Evolutionary conservation across 2,329 filamentous ascomycete species (phyloP).

Genomic region (Fusarium subglutinans): DNA sequence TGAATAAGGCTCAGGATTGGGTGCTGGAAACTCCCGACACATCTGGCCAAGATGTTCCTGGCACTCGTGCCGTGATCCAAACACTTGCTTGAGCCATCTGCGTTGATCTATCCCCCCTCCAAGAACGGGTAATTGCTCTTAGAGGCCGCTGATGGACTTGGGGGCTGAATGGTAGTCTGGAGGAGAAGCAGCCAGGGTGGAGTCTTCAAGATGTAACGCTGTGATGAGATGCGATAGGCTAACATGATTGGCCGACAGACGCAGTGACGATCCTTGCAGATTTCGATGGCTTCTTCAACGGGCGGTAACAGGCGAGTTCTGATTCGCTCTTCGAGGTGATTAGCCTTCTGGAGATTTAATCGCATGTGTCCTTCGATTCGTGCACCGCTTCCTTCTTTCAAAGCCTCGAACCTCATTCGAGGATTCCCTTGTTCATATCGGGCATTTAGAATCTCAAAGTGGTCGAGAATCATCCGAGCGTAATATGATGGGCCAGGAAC

Average conservation of each 20-base stretch:
- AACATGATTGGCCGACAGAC: conserved; percentile 36
- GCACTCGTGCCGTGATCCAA: conserved; percentile 20
- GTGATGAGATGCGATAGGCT: conserved; percentile 25
- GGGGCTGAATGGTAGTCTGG: conserved; percentile 5
- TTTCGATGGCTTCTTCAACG: conserved; percentile 23
- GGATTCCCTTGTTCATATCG: conserved; percentile 17
- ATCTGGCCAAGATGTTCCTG: conserved; percentile 34
- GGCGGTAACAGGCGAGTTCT: conserved; percentile 38
- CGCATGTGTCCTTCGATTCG: conserved; percentile 28
- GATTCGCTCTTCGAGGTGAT: conserved; percentile 31
- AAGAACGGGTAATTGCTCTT: conserved; percentile 18
- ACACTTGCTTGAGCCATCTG: not conserved
- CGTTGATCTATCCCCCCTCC: conserved; percentile 2
- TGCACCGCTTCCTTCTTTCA: conserved; percentile 11
- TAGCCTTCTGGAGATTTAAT: conserved; percentile 15
- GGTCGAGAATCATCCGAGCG: conserved; percentile 14
- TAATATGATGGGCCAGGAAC: conserved; percentile 6
- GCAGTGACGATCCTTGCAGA: conserved; percentile 26
- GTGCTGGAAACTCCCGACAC: conserved; percentile 18
- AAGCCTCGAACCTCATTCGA: conserved; percentile 17
- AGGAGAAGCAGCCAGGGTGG: conserved; percentile 22
- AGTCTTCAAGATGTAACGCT: conserved; percentile 30
- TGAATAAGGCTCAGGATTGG: conserved; percentile 38
- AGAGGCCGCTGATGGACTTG: conserved; percentile 27
- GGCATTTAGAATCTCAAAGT: conserved; percentile 12